Percentiles rank a stretch among this genome's conserved stretches.
phyloP scores from a whole-genome alignment of 1,139 yeast species.

The Pichia kudriavzevii region DNA sequence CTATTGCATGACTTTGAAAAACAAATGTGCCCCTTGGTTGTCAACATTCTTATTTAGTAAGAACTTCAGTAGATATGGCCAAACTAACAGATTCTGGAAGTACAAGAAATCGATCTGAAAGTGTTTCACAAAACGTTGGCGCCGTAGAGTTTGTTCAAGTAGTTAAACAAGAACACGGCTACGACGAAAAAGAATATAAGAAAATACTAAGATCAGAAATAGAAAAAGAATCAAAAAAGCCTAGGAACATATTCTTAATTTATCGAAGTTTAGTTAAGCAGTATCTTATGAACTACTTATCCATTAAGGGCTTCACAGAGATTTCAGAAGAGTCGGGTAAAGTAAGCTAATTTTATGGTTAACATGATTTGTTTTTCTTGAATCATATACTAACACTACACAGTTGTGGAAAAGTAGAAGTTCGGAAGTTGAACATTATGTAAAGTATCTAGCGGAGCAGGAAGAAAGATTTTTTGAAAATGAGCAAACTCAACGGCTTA shows the following conservation, averaged over 20 bases:
- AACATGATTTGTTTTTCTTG: too few relatives aligned
- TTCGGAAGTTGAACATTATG: slow-evolving; percentile 4
- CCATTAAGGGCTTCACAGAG: neutral
- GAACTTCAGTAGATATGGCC: too few relatives aligned
- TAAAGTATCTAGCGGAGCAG: slow-evolving; percentile 7
- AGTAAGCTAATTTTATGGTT: too few relatives aligned
- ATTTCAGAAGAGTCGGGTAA: slow-evolving; percentile 6
- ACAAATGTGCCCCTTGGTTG: too few relatives aligned
- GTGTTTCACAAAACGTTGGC: too few relatives aligned
- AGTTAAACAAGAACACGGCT: slow-evolving; percentile 4
- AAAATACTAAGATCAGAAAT: slow-evolving; percentile 4
- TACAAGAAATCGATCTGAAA: too few relatives aligned
- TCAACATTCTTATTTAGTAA: too few relatives aligned
- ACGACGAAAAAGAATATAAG: slow-evolving; percentile 3
- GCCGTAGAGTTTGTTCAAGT: slow-evolving; percentile 6
- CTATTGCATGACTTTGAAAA: too few relatives aligned
- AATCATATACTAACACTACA: too few relatives aligned
- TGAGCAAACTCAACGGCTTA: neutral
- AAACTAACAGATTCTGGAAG: too few relatives aligned
- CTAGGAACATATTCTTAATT: slow-evolving; percentile 10
- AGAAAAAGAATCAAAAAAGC: slow-evolving; percentile 3
- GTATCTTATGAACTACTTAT: neutral
- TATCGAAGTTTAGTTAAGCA: slow-evolving; percentile 7
- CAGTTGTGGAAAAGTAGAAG: slow-evolving; percentile 6
- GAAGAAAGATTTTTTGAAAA: slow-evolving; percentile 1